Conservation (phyloP, 2,329 filamentous ascomycete genomes). For the Pseudocercospora vitis region DNA sequence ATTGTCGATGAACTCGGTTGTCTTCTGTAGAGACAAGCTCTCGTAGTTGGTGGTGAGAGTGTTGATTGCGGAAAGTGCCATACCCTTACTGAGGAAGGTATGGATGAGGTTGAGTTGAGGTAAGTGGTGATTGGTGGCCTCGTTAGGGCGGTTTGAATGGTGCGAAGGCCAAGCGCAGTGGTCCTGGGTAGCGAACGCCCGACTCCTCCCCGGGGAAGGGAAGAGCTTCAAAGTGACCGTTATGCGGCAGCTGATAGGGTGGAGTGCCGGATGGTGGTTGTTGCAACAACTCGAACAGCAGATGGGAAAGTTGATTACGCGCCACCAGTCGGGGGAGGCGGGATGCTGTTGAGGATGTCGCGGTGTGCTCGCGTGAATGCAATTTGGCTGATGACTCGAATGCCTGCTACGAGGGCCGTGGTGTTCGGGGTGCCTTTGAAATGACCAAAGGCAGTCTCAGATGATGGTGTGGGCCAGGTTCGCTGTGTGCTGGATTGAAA, state of each 20-base stretch:
- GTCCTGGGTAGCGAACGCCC: conserved; percentile 74
- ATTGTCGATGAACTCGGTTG: conserved; percentile 23
- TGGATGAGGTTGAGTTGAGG: conserved; percentile 15
- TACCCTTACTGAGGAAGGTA: conserved; percentile 54
- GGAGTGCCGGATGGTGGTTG: conserved; percentile 43
- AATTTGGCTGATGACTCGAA: conserved; percentile 49
- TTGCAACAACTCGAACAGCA: conserved; percentile 46
- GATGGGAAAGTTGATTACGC: conserved; percentile 41
- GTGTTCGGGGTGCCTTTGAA: conserved; percentile 45
- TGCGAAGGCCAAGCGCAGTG: conserved; percentile 83
- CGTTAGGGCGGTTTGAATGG: conserved; percentile 95
- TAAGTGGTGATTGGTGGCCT: no score
- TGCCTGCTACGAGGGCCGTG: conserved; percentile 47
- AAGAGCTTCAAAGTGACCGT: conserved; percentile 97
- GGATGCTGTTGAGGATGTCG: conserved; percentile 53
- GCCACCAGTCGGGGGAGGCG: conserved; percentile 36
- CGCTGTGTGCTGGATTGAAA: conserved; percentile 3
- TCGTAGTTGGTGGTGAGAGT: conserved; percentile 43
- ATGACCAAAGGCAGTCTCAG: conserved; percentile 36
- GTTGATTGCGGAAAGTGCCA: conserved; percentile 69
- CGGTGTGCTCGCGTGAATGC: conserved; percentile 46
- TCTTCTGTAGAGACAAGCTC: conserved; percentile 42
- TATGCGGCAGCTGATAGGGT: conserved; percentile 97
- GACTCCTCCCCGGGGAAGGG: conserved; percentile 97
- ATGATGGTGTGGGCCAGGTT: conserved; percentile 15